A percentile compares a stretch with the other conserved stretches of the same genome.
Evolutionary conservation across 2,329 filamentous ascomycete species (phyloP).

Genomic region (Alternaria brassicicola): DNA sequence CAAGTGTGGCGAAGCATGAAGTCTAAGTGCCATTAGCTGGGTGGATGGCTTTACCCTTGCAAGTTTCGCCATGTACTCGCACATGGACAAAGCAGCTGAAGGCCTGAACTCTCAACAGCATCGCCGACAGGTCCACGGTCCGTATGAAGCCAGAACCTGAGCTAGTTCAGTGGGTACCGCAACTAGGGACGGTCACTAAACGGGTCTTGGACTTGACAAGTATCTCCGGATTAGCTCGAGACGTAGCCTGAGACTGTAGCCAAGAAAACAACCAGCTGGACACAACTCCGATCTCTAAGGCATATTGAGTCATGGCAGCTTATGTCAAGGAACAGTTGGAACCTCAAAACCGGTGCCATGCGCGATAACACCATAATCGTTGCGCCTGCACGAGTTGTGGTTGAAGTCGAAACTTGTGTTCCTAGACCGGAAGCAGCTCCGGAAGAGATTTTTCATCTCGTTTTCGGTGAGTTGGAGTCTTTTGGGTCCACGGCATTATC

Average conservation of each 20-base stretch:
- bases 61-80: background rate
- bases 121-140: constrained; percentile 1
- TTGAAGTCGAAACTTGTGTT: background rate
- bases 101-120: background rate
- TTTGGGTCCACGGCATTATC: background rate
- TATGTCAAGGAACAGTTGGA: background rate
- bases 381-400: background rate
- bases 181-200: background rate
- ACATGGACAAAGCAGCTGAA: constrained; percentile 1
- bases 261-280: constrained; percentile 5
- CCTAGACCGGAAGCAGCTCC: constrained; percentile 1
- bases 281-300: background rate
- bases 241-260: background rate
- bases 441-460: constrained; percentile 3
- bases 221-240: background rate
- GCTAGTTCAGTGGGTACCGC: constrained; percentile 1
- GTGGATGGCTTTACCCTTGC: background rate
- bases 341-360: background rate
- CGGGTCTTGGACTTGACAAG: background rate
- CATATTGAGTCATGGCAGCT: background rate
- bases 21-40: background rate
- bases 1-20: background rate
- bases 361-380: background rate
- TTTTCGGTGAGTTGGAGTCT: background rate
- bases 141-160: background rate